phyloP scores from a whole-genome alignment of 192 early-diverging fungal genomes.

The Blastocladiella britannica region DNA sequence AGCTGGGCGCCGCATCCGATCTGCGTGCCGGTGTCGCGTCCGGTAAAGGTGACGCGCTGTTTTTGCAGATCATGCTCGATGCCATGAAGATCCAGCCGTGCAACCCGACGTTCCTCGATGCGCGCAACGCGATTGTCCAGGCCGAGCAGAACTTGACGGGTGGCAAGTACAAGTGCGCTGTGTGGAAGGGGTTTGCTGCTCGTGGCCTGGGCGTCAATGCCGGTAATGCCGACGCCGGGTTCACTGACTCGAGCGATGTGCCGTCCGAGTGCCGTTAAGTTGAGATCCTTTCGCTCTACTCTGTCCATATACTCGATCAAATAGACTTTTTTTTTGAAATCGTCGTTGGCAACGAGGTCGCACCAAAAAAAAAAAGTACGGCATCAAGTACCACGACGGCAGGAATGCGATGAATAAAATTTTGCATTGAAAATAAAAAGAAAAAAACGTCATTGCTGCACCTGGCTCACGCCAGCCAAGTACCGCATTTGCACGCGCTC shows the following conservation, averaged over 20 bases:
- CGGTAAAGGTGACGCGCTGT: neutral
- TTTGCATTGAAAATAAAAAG: no score
- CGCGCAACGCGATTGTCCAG: slow-evolving; percentile 7
- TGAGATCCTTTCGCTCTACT: no score
- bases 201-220: slow-evolving; percentile 28
- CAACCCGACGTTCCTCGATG: slow-evolving; percentile 10
- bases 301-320: no score
- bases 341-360: no score
- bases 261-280: neutral
- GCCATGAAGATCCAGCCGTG: slow-evolving; percentile 7
- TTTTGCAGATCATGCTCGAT: slow-evolving; percentile 2
- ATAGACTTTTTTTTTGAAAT: no score
- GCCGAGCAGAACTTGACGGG: slow-evolving; percentile 1
- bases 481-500: neutral
- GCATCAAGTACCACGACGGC: no score
- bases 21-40: no score
- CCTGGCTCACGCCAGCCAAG: no score
- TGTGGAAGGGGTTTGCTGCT: slow-evolving; percentile 17
- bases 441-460: no score
- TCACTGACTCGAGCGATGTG: neutral
- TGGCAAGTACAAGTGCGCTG: slow-evolving; percentile 1
- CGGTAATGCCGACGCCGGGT: neutral
- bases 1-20: no score
- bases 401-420: no score
- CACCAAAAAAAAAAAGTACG: no score